Percentiles rank a stretch among this genome's conserved stretches.
Conservation (phyloP, 2,329 filamentous ascomycete genomes). For the Neopestalotiopsis clavispora region DNA sequence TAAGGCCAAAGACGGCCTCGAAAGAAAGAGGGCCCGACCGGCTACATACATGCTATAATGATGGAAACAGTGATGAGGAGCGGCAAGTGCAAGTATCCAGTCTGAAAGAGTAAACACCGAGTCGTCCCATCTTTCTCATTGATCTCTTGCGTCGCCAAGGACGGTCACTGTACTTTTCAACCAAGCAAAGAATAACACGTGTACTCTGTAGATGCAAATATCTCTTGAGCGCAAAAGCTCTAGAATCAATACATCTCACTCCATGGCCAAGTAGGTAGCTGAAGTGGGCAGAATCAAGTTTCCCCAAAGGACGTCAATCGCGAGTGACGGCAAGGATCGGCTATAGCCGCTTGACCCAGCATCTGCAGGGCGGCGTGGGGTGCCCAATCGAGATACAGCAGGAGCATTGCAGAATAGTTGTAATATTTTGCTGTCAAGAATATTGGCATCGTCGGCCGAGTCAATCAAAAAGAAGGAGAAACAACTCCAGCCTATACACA, state of each 20-base stretch:
- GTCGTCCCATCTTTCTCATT: not conserved
- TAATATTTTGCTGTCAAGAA: not conserved
- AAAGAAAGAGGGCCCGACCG: not conserved
- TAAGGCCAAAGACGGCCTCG: not conserved
- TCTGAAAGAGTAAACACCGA: not conserved
- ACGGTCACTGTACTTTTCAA: not conserved
- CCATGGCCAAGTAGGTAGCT: not conserved
- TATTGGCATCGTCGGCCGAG: not conserved
- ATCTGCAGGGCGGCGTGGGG: not conserved
- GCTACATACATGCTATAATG: not conserved
- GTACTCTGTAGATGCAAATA: not conserved
- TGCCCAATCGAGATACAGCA: not conserved
- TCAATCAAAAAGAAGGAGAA: not conserved
- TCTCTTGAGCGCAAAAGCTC: not conserved
- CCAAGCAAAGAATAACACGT: not conserved
- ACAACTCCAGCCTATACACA: not conserved
- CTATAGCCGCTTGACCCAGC: not conserved
- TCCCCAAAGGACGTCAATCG: not conserved
- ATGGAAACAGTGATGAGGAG: not conserved
- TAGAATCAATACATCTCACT: not conserved
- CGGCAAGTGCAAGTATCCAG: not conserved
- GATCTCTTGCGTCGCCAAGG: not conserved
- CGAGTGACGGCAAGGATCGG: not conserved
- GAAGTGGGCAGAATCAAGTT: not conserved
- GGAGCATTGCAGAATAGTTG: not conserved